phyloP scores from a whole-genome alignment of 768 basidiomycete species.

The Xanthoconium stramineum region DNA sequence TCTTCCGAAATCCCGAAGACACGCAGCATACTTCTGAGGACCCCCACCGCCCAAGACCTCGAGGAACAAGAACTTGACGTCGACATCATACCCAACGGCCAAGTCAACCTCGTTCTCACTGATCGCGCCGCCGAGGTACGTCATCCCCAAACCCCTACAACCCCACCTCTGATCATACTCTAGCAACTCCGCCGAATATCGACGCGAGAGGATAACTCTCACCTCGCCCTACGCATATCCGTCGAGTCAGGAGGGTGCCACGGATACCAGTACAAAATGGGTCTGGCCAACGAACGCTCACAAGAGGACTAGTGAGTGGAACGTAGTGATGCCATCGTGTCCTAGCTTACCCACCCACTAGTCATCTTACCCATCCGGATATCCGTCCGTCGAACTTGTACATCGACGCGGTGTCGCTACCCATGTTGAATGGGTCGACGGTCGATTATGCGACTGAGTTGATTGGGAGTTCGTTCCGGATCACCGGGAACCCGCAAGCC shows the following conservation, averaged over 20 bases:
- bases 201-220: slow-evolving; percentile 54
- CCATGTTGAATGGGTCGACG: slow-evolving; percentile 82
- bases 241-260: slow-evolving; percentile 54
- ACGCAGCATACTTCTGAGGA: slow-evolving; percentile 46
- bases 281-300: slow-evolving; percentile 57
- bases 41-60: slow-evolving; percentile 52
- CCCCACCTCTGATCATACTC: too few species aligned
- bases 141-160: too few species aligned
- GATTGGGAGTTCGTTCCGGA: slow-evolving; percentile 63
- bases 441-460: too few species aligned
- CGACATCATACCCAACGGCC: slow-evolving; percentile 50
- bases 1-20: slow-evolving; percentile 43
- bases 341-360: neutral
- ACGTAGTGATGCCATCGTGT: neutral
- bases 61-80: slow-evolving; percentile 62
- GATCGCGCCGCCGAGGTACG: too few species aligned
- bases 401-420: slow-evolving; percentile 83
- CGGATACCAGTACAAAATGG: slow-evolving; percentile 87
- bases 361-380: slow-evolving; percentile 63
- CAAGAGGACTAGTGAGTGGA: slow-evolving; percentile 82
- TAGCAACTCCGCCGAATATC: slow-evolving; percentile 66
- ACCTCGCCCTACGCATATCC: slow-evolving; percentile 71
- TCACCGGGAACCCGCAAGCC: slow-evolving; percentile 85
- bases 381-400: slow-evolving; percentile 73
- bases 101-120: slow-evolving; percentile 59